A percentile compares a stretch with the other conserved stretches of the same genome.
phyloP scores from a whole-genome alignment of 2,329 filamentous ascomycete genomes.

The Falciphora oryzae region DNA sequence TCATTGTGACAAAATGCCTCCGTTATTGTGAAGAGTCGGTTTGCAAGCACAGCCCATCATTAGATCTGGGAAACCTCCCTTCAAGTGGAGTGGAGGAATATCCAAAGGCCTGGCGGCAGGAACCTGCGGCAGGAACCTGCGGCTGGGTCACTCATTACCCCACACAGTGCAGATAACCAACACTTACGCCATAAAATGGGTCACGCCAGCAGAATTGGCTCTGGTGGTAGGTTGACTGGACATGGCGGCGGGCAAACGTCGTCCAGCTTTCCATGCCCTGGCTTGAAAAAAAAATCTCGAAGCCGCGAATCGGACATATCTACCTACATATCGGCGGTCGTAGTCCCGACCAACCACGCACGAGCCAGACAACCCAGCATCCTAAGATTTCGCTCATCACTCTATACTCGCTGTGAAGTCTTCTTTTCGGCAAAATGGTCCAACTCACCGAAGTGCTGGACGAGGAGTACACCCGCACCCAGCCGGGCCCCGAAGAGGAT shows the following conservation, averaged over 20 bases:
- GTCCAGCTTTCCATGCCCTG: not conserved
- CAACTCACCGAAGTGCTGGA: conserved; percentile 95
- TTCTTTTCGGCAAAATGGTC: conserved; percentile 60
- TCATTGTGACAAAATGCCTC: no score
- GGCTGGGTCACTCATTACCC: no score
- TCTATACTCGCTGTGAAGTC: not conserved
- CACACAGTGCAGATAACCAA: not conserved
- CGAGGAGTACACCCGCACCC: conserved; percentile 78
- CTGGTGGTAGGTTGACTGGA: not conserved
- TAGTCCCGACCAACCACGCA: not conserved
- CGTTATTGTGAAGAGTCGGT: no score
- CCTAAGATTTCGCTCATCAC: not conserved
- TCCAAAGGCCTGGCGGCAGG: no score
- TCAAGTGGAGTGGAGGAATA: no score
- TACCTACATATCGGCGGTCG: not conserved
- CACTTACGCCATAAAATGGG: not conserved
- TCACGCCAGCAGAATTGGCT: not conserved
- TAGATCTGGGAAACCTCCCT: no score
- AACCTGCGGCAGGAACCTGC: no score
- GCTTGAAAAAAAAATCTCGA: not conserved
- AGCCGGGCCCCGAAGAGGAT: conserved; percentile 67
- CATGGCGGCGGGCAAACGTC: not conserved
- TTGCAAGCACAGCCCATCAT: no score
- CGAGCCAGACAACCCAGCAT: not conserved
- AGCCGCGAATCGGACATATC: not conserved